Percentiles rank a stretch among this genome's conserved stretches.
Conservation (phyloP, 2,329 filamentous ascomycete species). For the Colletotrichum sp. region DNA sequence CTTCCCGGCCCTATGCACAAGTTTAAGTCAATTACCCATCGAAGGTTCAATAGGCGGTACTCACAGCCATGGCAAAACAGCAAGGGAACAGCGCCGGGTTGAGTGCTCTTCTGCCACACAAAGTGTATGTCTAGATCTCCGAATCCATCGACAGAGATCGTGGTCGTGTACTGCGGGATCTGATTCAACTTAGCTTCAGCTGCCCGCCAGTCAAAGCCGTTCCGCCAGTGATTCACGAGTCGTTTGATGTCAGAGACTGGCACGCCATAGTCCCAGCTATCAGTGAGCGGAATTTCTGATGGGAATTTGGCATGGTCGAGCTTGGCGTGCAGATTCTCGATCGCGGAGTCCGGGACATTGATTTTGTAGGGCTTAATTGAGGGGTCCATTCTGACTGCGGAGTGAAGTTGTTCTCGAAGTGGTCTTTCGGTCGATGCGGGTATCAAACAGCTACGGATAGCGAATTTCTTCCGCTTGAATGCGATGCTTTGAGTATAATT, state of each 20-base stretch:
- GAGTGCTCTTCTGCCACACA: conserved; percentile 59
- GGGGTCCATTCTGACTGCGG: conserved; percentile 13
- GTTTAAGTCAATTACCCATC: neutral
- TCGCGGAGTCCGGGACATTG: conserved; percentile 32
- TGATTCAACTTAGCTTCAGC: conserved; percentile 63
- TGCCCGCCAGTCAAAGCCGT: conserved; percentile 66
- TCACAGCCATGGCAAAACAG: conserved; percentile 71
- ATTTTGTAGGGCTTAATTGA: conserved; percentile 39
- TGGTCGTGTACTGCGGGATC: conserved; percentile 61
- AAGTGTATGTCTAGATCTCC: conserved; percentile 67
- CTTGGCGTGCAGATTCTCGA: conserved; percentile 34
- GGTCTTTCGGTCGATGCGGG: neutral
- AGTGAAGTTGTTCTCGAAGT: neutral
- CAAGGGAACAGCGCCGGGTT: conserved; percentile 62
- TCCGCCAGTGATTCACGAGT: conserved; percentile 38
- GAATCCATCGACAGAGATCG: conserved; percentile 60
- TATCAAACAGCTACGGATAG: neutral
- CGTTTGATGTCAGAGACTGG: conserved; percentile 36
- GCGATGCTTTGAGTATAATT: neutral
- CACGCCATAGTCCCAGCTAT: conserved; percentile 36
- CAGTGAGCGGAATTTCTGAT: conserved; percentile 32
- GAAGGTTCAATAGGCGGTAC: neutral
- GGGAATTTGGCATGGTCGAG: conserved; percentile 34
- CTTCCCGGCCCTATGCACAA: conserved; percentile 60
- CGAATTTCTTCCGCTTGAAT: neutral